These are phyloP conservation scores for Parathielavia appendiculata DNA, from an alignment of 495 filamentous ascomycete genomes.

Conservation along the genomic window DNA sequence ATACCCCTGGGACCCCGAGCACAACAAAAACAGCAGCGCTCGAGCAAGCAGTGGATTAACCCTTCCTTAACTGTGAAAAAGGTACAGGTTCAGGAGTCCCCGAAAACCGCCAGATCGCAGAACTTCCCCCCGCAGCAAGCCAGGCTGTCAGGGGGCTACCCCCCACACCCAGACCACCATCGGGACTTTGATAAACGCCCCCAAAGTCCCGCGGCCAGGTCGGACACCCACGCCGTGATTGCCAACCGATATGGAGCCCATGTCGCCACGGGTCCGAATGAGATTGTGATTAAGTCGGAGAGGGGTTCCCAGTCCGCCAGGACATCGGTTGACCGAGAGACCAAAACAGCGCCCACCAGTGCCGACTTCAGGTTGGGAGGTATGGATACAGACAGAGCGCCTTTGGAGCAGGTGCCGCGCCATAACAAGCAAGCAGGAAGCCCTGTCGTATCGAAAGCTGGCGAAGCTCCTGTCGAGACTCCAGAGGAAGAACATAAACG, in stretches of 20 bases:
- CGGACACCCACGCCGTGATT: slow-evolving; percentile 27
- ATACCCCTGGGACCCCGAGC: slow-evolving; percentile 58
- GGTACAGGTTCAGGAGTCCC: slow-evolving; percentile 37
- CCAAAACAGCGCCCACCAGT: slow-evolving; percentile 16
- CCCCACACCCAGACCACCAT: slow-evolving; percentile 38
- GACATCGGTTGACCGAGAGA: slow-evolving; percentile 36
- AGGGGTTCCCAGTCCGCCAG: slow-evolving; percentile 39
- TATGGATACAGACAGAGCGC: slow-evolving; percentile 10
- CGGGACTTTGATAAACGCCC: slow-evolving; percentile 39
- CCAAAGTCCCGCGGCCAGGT: slow-evolving; percentile 44
- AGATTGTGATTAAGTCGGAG: slow-evolving; percentile 31
- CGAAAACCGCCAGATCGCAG: slow-evolving; percentile 39
- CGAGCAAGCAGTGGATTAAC: slow-evolving; percentile 60
- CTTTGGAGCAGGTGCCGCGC: slow-evolving; percentile 11
- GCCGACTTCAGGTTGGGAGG: slow-evolving; percentile 24
- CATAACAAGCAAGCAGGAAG: not conserved
- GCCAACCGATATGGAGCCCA: slow-evolving; percentile 33
- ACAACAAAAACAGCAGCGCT: slow-evolving; percentile 37
- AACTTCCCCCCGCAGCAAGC: slow-evolving; percentile 39
- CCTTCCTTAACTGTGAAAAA: slow-evolving; percentile 43
- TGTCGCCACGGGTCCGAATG: slow-evolving; percentile 33
- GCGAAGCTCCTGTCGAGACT: not conserved
- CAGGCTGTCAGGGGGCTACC: slow-evolving; percentile 33
- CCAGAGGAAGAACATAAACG: slow-evolving; percentile 1
- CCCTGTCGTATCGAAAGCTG: slow-evolving; percentile 6